phyloP scores from a whole-genome alignment of 164 flowering plant genomes.

The Warburgia ugandensis region DNA sequence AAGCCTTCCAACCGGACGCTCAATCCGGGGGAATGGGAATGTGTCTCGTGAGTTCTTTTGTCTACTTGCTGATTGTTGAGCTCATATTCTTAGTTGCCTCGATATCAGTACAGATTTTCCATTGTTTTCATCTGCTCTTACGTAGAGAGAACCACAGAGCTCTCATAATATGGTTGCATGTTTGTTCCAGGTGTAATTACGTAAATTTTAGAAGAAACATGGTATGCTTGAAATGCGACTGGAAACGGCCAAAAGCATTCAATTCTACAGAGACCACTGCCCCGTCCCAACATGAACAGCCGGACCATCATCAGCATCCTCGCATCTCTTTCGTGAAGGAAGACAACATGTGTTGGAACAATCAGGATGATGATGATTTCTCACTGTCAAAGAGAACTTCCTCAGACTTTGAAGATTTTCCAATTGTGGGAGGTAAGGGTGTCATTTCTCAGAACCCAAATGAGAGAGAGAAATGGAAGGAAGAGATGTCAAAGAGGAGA shows the following conservation, averaged over 20 bases:
- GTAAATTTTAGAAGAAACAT: conserved; percentile 69
- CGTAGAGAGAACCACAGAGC: neutral
- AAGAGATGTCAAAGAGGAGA: conserved; percentile 33
- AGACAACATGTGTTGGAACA: conserved; percentile 3
- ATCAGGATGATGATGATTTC: conserved; percentile 13
- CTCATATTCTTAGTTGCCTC: neutral
- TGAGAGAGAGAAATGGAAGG: conserved; percentile 41
- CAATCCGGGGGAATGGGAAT: conserved; percentile 90
- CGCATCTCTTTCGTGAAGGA: conserved; percentile 12
- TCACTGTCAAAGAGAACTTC: conserved; percentile 9
- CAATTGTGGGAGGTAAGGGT: conserved; percentile 50
- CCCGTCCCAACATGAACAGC: conserved; percentile 8
- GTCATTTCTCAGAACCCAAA: conserved; percentile 31
- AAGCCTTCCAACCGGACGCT: conserved; percentile 70
- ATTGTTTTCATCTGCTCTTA: neutral
- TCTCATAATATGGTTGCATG: neutral
- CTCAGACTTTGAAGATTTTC: conserved; percentile 38
- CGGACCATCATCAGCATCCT: conserved; percentile 3
- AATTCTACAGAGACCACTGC: conserved; percentile 14
- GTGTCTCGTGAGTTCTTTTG: conserved; percentile 66
- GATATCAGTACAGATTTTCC: neutral
- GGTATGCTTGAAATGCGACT: conserved; percentile 69
- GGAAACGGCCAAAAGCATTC: conserved; percentile 52
- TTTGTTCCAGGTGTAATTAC: conserved; percentile 61
- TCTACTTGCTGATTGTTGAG: neutral